These are phyloP conservation scores for Codiaeum variegatum DNA, from an alignment of 441 rosid genomes.

Conservation along the genomic window DNA sequence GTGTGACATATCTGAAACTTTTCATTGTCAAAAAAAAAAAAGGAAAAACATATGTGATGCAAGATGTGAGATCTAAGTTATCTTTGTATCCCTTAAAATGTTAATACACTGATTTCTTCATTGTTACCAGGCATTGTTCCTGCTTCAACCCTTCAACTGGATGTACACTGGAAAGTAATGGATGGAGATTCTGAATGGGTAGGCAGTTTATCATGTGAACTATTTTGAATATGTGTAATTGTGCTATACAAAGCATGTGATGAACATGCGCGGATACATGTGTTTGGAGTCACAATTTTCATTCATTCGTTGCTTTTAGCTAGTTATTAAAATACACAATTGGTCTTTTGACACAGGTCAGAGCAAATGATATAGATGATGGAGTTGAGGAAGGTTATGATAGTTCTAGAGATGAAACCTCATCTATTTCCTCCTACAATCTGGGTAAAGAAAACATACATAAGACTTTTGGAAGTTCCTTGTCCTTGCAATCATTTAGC, in stretches of 20 bases:
- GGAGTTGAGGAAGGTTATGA: slow-evolving; percentile 82
- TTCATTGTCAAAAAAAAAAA: background rate
- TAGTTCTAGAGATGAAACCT: slow-evolving; percentile 87
- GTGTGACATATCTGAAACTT: background rate
- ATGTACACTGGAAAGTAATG: slow-evolving; percentile 82
- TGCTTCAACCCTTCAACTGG: slow-evolving; percentile 54
- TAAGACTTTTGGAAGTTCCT: slow-evolving; percentile 69
- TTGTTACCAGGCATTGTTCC: slow-evolving; percentile 76
- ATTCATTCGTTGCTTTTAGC: slow-evolving; percentile 3
- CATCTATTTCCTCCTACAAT: slow-evolving; percentile 81
- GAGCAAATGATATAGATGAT: slow-evolving; percentile 69
- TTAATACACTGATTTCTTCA: slow-evolving; percentile 14
- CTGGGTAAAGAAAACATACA: slow-evolving; percentile 53
- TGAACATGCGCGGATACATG: background rate
- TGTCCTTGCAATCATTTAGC: slow-evolving; percentile 64
- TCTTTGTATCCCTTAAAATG: background rate
- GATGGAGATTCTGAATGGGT: slow-evolving; percentile 99
- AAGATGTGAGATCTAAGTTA: background rate
- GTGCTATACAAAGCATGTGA: background rate
- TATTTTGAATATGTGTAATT: background rate
- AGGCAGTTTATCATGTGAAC: slow-evolving; percentile 30
- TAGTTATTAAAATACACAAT: background rate
- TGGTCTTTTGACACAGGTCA: slow-evolving; percentile 43
- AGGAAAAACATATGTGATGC: background rate
- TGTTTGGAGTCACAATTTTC: background rate